Evolutionary conservation across 306 rosid genomes (phyloP).

Genomic region (Rubus idaeus): DNA sequence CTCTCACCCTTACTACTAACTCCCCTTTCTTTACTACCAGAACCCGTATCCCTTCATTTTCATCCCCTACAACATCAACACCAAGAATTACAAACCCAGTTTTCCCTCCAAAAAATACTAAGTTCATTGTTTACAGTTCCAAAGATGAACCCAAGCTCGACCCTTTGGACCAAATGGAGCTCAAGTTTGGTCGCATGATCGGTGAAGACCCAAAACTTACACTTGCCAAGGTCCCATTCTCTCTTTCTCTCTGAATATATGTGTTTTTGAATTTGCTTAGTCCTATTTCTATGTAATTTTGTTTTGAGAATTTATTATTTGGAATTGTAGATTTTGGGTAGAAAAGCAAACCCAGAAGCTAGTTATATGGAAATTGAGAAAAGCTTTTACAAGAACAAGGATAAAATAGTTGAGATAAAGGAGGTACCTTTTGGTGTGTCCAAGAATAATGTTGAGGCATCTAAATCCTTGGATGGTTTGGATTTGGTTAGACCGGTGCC

Average conservation of each 20-base stretch:
- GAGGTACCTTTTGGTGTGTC: constrained; percentile 69
- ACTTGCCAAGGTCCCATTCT: constrained; percentile 66
- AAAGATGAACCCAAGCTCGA: constrained; percentile 62
- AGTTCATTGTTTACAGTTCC: constrained; percentile 48
- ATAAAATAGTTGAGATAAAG: constrained; percentile 58
- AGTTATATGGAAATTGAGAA: constrained; percentile 87
- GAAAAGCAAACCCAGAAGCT: constrained; percentile 74
- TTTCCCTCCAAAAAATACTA: constrained; percentile 35
- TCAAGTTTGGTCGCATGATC: constrained; percentile 83
- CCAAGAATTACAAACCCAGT: constrained; percentile 23
- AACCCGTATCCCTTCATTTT: constrained; percentile 32
- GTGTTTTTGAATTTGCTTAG: neutral
- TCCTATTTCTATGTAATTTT: neutral
- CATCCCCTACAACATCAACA: constrained; percentile 21
- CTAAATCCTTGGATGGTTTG: constrained; percentile 47
- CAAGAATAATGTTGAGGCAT: constrained; percentile 18
- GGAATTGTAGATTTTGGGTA: constrained; percentile 73
- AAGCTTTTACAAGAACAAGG: constrained; percentile 62
- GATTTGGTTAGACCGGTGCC: constrained; percentile 75
- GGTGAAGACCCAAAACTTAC: constrained; percentile 97
- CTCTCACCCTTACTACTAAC: constrained; percentile 41
- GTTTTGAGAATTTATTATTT: neutral
- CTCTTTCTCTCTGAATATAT: neutral
- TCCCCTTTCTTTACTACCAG: constrained; percentile 31
- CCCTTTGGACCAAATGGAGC: constrained; percentile 75